Percentiles rank a stretch among this genome's conserved stretches.
Evolutionary conservation across 306 rosid species (phyloP).

Genomic region (Lupinus albus): DNA sequence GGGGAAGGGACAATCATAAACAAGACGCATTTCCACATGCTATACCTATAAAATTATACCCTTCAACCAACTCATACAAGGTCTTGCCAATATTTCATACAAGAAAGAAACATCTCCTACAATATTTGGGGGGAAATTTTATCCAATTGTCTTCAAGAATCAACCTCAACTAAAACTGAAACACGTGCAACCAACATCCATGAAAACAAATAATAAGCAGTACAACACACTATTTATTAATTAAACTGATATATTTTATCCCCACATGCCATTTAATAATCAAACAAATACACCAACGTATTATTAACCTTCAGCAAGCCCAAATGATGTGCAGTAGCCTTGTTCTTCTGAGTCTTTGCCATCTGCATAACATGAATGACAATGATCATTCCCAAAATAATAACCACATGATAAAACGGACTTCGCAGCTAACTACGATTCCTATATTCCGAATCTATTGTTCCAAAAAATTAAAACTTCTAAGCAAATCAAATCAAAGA

Average conservation of each 20-base stretch:
- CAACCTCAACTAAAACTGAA: conserved; percentile 22
- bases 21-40: conserved; percentile 11
- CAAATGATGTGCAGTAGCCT: conserved; percentile 98
- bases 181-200: background rate
- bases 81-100: conserved; percentile 1
- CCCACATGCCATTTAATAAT: background rate
- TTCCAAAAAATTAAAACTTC: conserved; percentile 15
- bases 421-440: background rate
- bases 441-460: background rate
- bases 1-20: background rate
- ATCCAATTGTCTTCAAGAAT: conserved; percentile 15
- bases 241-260: background rate
- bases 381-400: background rate
- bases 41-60: conserved; percentile 20
- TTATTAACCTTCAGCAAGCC: conserved; percentile 86
- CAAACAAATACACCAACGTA: background rate
- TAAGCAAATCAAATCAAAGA: conserved; percentile 23
- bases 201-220: background rate
- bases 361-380: conserved; percentile 58
- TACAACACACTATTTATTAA: background rate
- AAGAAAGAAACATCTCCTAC: conserved; percentile 1
- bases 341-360: conserved; percentile 98
- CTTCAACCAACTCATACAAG: conserved; percentile 1
- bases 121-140: background rate
- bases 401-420: conserved; percentile 1